A percentile compares a stretch with the other conserved stretches of the same genome.
phyloP scores from a whole-genome alignment of 2,329 filamentous ascomycete species.

The Ceratocystiopsis minuta region DNA sequence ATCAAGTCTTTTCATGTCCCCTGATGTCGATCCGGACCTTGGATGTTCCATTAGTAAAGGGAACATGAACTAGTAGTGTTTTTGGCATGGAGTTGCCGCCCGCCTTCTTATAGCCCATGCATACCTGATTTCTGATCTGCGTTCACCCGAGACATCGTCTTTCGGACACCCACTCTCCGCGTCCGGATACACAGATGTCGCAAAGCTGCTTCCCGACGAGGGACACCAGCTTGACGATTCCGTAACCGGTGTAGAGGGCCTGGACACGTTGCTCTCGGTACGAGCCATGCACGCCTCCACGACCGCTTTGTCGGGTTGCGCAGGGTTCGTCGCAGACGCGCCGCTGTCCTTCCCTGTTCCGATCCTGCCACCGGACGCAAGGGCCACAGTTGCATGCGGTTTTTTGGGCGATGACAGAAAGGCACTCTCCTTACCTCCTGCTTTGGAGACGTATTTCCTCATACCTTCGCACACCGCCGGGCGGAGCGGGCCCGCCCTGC shows the following conservation, averaged over 20 bases:
- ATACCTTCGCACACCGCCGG: conserved; percentile 1
- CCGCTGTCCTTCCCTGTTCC: too few relatives aligned
- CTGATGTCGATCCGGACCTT: not conserved
- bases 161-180: conserved; percentile 2
- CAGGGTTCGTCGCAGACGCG: too few relatives aligned
- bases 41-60: not conserved
- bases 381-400: too few relatives aligned
- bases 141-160: not conserved
- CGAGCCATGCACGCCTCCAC: not conserved
- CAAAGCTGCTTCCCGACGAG: conserved; percentile 7
- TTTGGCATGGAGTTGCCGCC: too few relatives aligned
- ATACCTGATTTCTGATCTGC: conserved; percentile 7
- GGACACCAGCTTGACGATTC: conserved; percentile 6
- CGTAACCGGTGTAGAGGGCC: conserved; percentile 7
- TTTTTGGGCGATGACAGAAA: not conserved
- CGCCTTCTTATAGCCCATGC: not conserved
- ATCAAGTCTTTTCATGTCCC: not conserved
- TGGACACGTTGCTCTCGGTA: conserved; percentile 7
- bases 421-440: not conserved
- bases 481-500: conserved; percentile 3
- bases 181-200: conserved; percentile 3
- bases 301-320: not conserved
- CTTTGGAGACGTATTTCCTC: not conserved
- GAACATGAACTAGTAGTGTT: too few relatives aligned
- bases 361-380: too few relatives aligned